Conservation (phyloP, 805 yeast species). For the Scheffersomyces coipomensis region DNA sequence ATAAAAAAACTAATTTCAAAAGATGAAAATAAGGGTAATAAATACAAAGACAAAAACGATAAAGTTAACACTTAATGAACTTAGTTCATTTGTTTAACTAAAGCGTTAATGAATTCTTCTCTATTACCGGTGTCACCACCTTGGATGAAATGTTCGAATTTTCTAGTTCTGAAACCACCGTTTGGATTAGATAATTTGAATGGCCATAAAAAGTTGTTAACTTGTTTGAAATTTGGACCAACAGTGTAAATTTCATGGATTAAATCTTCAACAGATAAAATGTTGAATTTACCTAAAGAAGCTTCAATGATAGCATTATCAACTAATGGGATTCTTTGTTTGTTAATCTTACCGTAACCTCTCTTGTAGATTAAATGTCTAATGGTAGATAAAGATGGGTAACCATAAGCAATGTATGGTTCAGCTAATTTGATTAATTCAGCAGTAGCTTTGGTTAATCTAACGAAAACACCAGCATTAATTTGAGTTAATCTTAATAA, state of each 20-base stretch:
- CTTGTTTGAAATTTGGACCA: constrained; percentile 99
- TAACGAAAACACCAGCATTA: constrained; percentile 93
- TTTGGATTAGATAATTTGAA: constrained; percentile 94
- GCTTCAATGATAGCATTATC: constrained; percentile 90
- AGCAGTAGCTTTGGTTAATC: constrained; percentile 91
- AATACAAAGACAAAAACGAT: constrained; percentile 2
- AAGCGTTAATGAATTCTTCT: constrained; percentile 92
- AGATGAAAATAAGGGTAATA: constrained; percentile 1
- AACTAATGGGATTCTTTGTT: constrained; percentile 88
- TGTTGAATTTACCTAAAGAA: constrained; percentile 88
- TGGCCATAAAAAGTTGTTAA: constrained; percentile 98
- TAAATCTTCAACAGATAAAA: constrained; percentile 87
- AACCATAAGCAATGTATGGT: constrained; percentile 97
- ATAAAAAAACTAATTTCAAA: constrained; percentile 1
- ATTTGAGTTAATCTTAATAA: constrained; percentile 90
- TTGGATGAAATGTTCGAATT: constrained; percentile 95
- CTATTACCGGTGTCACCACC: constrained; percentile 99
- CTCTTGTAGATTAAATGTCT: constrained; percentile 95
- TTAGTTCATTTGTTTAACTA: constrained; percentile 92
- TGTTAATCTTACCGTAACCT: constrained; percentile 96
- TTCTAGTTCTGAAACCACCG: constrained; percentile 98
- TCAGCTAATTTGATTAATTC: constrained; percentile 92
- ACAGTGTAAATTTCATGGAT: constrained; percentile 95
- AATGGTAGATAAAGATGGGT: constrained; percentile 89
- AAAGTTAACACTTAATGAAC: constrained; percentile 10